These are phyloP conservation scores for Alternaria tenuissima DNA, from an alignment of 2,329 filamentous ascomycete species.

Conservation along the genomic window DNA sequence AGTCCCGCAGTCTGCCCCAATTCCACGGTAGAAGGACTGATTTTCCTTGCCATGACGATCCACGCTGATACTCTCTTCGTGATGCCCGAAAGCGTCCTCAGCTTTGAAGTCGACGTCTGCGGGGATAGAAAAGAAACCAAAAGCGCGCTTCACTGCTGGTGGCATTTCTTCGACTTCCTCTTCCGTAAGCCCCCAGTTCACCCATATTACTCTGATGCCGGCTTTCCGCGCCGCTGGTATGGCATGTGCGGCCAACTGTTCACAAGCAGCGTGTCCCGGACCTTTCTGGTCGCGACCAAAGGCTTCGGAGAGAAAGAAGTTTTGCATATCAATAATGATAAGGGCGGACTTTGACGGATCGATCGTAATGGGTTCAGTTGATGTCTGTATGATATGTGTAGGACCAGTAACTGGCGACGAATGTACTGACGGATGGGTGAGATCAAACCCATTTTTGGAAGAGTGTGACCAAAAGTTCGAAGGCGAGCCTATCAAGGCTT, in stretches of 20 bases:
- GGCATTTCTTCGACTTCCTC: conserved; percentile 49
- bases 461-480: conserved; percentile 58
- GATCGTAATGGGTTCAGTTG: conserved; percentile 42
- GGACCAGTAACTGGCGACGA: conserved; percentile 27
- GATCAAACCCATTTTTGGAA: conserved; percentile 55
- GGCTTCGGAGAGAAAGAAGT: conserved; percentile 51
- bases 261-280: conserved; percentile 37
- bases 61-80: conserved; percentile 32
- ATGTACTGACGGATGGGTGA: conserved; percentile 53
- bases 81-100: conserved; percentile 13
- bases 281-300: conserved; percentile 30
- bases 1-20: conserved; percentile 42
- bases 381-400: conserved; percentile 32
- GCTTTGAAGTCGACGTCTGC: conserved; percentile 23
- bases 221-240: conserved; percentile 53
- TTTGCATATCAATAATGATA: conserved; percentile 56
- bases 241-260: conserved; percentile 43
- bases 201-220: conserved; percentile 51
- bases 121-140: conserved; percentile 40
- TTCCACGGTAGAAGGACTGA: conserved; percentile 36
- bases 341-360: conserved; percentile 50
- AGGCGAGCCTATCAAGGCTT: conserved; percentile 53
- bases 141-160: conserved; percentile 50
- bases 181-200: conserved; percentile 54
- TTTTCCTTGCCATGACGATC: conserved; percentile 42